Percentiles rank a stretch among this genome's conserved stretches.
phyloP scores from a whole-genome alignment of 768 basidiomycete genomes.

The Boletus sp. region DNA sequence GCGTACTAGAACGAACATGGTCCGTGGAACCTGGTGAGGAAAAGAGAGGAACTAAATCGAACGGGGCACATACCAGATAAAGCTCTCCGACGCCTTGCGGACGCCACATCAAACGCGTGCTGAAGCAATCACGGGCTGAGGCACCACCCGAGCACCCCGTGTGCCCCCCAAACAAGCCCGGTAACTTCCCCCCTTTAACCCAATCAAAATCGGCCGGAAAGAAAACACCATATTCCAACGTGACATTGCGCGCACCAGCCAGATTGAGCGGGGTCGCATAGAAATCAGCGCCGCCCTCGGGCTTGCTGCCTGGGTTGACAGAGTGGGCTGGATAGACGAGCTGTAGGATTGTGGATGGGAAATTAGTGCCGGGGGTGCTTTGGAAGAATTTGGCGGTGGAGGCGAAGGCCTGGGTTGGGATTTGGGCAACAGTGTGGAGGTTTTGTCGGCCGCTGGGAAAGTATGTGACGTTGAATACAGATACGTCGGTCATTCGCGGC shows the following conservation, averaged over 20 bases:
- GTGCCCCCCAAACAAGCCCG: constrained; percentile 74
- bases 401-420: constrained; percentile 38
- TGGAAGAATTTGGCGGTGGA: constrained; percentile 13
- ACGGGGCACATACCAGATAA: constrained; percentile 53
- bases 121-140: constrained; percentile 72
- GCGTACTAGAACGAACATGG: constrained; percentile 53
- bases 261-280: constrained; percentile 50
- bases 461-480: constrained; percentile 53
- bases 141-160: constrained; percentile 69
- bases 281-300: constrained; percentile 73
- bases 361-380: constrained; percentile 20
- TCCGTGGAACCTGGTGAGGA: background rate
- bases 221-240: constrained; percentile 68
- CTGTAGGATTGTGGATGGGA: constrained; percentile 48
- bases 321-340: constrained; percentile 67
- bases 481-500: constrained; percentile 52
- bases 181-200: constrained; percentile 81
- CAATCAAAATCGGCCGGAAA: constrained; percentile 74
- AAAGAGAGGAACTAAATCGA: background rate
- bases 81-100: constrained; percentile 65
- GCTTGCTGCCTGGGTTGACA: constrained; percentile 60
- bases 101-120: constrained; percentile 85
- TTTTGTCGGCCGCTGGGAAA: constrained; percentile 56
- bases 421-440: constrained; percentile 50
- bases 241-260: constrained; percentile 46